Percentiles rank a stretch among this genome's conserved stretches.
Evolutionary conservation across 164 flowering plant genomes (phyloP).

Genomic region (Sedum album): DNA sequence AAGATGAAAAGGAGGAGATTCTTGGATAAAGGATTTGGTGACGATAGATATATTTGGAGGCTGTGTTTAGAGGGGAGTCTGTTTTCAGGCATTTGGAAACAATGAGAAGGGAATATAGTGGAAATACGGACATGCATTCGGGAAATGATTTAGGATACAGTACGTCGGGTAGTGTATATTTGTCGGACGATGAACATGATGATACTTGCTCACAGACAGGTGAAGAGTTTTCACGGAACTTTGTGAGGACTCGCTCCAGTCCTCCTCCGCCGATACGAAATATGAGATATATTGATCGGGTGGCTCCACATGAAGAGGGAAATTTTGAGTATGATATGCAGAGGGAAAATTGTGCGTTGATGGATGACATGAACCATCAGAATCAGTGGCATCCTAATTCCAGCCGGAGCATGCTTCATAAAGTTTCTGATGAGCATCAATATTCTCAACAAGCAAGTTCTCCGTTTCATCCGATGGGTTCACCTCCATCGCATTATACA

Average conservation of each 20-base stretch:
- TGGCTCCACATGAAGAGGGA: conserved; percentile 17
- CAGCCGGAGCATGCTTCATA: conserved; percentile 16
- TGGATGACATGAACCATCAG: conserved; percentile 17
- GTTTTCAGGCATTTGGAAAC: not conserved
- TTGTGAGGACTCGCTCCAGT: conserved; percentile 39
- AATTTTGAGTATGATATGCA: conserved; percentile 24
- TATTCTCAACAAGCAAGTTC: conserved; percentile 14
- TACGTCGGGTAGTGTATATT: conserved; percentile 7
- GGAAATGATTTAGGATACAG: conserved; percentile 11
- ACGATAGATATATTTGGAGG: not conserved
- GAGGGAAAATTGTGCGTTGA: conserved; percentile 20
- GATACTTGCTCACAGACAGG: conserved; percentile 65
- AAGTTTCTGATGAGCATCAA: conserved; percentile 17
- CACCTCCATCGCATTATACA: conserved; percentile 18
- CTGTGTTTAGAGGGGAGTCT: not conserved
- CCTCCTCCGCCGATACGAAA: conserved; percentile 22
- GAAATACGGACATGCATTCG: conserved; percentile 15
- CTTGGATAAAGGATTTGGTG: not conserved
- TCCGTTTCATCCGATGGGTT: conserved; percentile 18
- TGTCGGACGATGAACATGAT: conserved; percentile 15
- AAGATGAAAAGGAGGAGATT: conserved; percentile 3
- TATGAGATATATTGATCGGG: conserved; percentile 19
- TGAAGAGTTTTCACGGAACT: conserved; percentile 69
- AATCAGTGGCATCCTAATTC: conserved; percentile 17
- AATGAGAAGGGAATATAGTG: conserved; percentile 17